Evolutionary conservation across 2,329 filamentous ascomycete genomes (phyloP).

Genomic region (Phialemoniopsis sp.): DNA sequence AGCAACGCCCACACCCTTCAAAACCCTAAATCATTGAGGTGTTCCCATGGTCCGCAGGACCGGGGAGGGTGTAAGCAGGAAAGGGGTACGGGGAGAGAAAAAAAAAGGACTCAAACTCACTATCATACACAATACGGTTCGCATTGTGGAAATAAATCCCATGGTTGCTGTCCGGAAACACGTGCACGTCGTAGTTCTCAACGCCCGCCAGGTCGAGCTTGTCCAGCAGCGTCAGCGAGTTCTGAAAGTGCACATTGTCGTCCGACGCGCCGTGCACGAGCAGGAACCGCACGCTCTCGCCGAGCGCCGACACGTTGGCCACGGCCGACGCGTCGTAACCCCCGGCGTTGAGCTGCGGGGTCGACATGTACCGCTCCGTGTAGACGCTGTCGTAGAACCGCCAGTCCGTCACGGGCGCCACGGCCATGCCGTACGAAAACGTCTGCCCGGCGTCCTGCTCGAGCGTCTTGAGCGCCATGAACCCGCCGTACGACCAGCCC

Average conservation of each 20-base stretch:
- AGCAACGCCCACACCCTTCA: slow-evolving; percentile 17
- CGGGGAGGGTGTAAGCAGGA: slow-evolving; percentile 4
- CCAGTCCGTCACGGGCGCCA: slow-evolving; percentile 98
- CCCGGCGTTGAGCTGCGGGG: slow-evolving; percentile 71
- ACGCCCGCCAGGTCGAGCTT: slow-evolving; percentile 75
- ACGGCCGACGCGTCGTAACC: slow-evolving; percentile 78
- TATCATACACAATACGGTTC: slow-evolving; percentile 86
- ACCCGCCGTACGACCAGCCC: slow-evolving; percentile 98
- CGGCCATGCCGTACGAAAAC: slow-evolving; percentile 96
- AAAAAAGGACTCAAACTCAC: slow-evolving; percentile 59
- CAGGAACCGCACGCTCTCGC: slow-evolving; percentile 78
- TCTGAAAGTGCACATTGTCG: slow-evolving; percentile 97
- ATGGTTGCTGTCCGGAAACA: slow-evolving; percentile 96
- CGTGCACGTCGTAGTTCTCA: slow-evolving; percentile 93
- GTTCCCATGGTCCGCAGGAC: background rate
- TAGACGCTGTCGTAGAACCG: slow-evolving; percentile 92
- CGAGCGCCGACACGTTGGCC: slow-evolving; percentile 68
- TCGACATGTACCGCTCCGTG: slow-evolving; percentile 97
- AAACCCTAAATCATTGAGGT: background rate
- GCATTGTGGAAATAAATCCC: slow-evolving; percentile 93
- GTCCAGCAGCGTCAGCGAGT: slow-evolving; percentile 83
- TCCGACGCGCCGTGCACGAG: slow-evolving; percentile 96
- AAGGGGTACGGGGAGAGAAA: background rate
- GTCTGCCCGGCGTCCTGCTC: slow-evolving; percentile 86
- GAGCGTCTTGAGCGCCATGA: slow-evolving; percentile 90